phyloP scores from a whole-genome alignment of 257 asterid species.

The Coffea eugenioides region DNA sequence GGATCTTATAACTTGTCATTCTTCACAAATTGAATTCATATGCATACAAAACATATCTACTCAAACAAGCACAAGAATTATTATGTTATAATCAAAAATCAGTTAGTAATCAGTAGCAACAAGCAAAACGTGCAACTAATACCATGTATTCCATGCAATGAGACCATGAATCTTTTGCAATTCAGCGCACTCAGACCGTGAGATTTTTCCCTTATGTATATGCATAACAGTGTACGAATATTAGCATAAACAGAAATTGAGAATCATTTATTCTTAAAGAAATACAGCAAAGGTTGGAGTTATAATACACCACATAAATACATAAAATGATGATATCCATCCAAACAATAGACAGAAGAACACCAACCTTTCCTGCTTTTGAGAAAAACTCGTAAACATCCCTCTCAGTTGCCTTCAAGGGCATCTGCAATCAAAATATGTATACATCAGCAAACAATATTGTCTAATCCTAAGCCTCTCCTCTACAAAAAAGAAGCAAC shows the following conservation, averaged over 20 bases:
- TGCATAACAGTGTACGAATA: neutral
- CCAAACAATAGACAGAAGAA: neutral
- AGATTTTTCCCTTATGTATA: neutral
- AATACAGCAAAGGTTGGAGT: neutral
- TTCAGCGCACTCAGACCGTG: no score
- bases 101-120: neutral
- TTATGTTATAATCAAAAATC: no score
- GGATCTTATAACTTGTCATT: neutral
- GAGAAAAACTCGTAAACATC: slow-evolving; percentile 97
- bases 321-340: neutral
- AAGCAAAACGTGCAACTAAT: no score
- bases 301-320: neutral
- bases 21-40: neutral
- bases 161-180: neutral
- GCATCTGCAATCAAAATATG: slow-evolving; percentile 64
- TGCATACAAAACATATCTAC: neutral
- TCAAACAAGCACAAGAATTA: neutral
- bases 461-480: neutral
- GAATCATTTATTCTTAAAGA: neutral
- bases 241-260: no score
- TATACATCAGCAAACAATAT: slow-evolving; percentile 1
- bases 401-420: slow-evolving; percentile 94
- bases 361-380: slow-evolving; percentile 92
- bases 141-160: neutral
- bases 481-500: neutral